Evolutionary conservation across 164 flowering plant species (phyloP).

Genomic region (Kingdonia uniflora): DNA sequence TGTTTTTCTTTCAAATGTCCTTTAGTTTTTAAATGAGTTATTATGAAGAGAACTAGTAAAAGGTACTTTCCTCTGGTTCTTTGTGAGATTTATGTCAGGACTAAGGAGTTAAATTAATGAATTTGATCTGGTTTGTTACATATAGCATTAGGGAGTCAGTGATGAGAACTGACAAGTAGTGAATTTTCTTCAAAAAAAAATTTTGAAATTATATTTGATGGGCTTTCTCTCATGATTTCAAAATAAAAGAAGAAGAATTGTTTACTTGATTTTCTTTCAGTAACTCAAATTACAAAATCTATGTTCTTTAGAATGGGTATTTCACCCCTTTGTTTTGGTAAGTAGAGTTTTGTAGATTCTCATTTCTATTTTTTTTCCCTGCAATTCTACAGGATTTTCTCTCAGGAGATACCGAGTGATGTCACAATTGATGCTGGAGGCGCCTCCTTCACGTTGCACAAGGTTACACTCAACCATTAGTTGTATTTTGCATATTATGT

Average conservation of each 20-base stretch:
- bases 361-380: neutral
- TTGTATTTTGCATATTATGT: too few species aligned
- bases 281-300: neutral
- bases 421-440: conserved; percentile 57
- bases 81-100: neutral
- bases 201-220: too few species aligned
- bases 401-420: conserved; percentile 91
- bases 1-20: neutral
- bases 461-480: conserved; percentile 30
- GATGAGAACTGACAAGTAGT: too few species aligned
- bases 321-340: neutral
- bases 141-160: too few species aligned
- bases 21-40: neutral
- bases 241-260: too few species aligned
- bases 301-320: neutral
- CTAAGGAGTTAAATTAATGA: too few species aligned
- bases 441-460: conserved; percentile 72
- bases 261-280: too few species aligned
- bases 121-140: too few species aligned
- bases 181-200: too few species aligned
- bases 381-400: conserved; percentile 66
- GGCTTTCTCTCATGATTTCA: too few species aligned
- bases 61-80: neutral
- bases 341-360: neutral
- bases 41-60: neutral